Evolutionary conservation across 495 filamentous ascomycete genomes (phyloP), one percentile per base, ranked within the genome.

Genomic region (Penicillium coffeae): DNA sequence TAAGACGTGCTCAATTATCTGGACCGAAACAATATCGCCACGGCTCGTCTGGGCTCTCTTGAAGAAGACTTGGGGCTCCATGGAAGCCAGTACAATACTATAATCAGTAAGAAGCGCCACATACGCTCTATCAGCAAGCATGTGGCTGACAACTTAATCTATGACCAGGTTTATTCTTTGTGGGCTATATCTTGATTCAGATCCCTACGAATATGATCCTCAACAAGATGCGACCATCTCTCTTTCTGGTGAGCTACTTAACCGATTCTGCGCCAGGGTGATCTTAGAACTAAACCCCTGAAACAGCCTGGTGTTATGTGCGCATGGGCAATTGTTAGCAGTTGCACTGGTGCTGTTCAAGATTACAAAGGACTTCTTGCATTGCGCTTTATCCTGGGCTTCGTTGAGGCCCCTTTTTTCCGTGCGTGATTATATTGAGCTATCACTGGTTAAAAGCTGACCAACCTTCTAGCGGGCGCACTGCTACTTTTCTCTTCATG

Each of bases 11-110:
- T 77, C 58, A 76, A 72, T 47, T 66, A 68, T 50, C 60, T 74
- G 21, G 72, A 77, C 50, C 62, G 70, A 33, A 73, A 73, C 49
- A 77, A 76, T 33, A 71, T 72, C 52, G 69, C 73, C 1, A 63
- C 71, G 13, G 76, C 75, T 0, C 59, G 61, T 40, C 47, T 78
- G 20, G 66, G 68, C 27, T 68, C 70, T 19, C 53, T 79, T 8
- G 58, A 72, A 44, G 40, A 59, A 25, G 65, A 72, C 21, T 51
- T 77, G 7, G 35, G 61, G 8, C 58, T 77, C 21, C 51, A 55
- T 8, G 59, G 50, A 21, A 34, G 54, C 21, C 60, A 74, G 51
- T 76, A 73, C 39, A 51, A 70, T 42, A 59, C 61, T 2, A 48
- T 54, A 6, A 54, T 54, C 22, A 54, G 51, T 48, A 2, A 37